Evolutionary conservation across 2,329 filamentous ascomycete genomes (phyloP), one percentile per base, ranked within the genome.

Genomic region (Phyllosticta citribraziliensis): DNA sequence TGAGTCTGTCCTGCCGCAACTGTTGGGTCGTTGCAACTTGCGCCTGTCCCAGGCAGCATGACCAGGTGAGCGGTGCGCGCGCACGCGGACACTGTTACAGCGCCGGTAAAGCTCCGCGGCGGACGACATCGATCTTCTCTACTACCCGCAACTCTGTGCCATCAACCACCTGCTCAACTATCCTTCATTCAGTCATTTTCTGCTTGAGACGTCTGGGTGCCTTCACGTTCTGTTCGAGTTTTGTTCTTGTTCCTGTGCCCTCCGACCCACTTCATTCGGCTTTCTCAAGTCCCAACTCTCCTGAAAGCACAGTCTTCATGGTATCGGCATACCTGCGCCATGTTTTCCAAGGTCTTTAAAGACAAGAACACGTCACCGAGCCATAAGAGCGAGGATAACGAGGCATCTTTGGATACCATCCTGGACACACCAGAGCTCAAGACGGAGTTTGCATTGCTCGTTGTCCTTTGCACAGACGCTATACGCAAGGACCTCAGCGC

Each of bases 391-490:
- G 52, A 27, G 14, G 6, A n/a, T 10, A 57, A 53, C 17, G 59
- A 57, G 17, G 59, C 59, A 9, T 61, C 59, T 2, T 40, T 61
- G 14, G 59, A 61, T 24, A 57, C 55, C 47, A 73, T 79, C 27
- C 72, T 80, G 55, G 67, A 69, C 25, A 77, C 75, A 5, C 69
- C 72, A 6, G 69, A 75, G 19, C 72, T 78, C n/a, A 74, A 77
- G 10, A 68, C 71, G 40, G 75, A 78, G 24, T 70, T 80, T 27
- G 78, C 76, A 0, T 69, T 79, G 19, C 70, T 79, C 12, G 68
- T 80, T 14, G 74, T 76, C 8, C 73, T 76, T 30, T 76, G 74
- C 62, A 78, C 76, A 17, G 76, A 77, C 63, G 67, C 70, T 2
- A 79, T 79, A 75, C 73, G 75, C 25, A 64, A 57, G 60, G 67